A percentile compares a stretch with the other conserved stretches of the same genome.
Conservation (phyloP, 2,329 filamentous ascomycete species). For the Aspergillaceae sp. region DNA sequence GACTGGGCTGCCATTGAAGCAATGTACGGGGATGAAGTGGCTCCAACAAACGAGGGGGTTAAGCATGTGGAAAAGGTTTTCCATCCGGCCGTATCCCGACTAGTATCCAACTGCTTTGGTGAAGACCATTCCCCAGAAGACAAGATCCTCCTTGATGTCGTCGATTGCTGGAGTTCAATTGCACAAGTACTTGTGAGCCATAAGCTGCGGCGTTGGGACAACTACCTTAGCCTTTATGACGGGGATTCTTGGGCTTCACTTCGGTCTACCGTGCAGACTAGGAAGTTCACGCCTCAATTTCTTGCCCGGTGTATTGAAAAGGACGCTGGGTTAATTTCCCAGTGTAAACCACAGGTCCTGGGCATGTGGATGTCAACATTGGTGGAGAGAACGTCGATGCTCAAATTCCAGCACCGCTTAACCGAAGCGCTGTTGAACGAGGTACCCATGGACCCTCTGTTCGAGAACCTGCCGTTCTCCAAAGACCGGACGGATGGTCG, state of each 20-base stretch:
- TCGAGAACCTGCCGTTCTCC: slow-evolving; percentile 52
- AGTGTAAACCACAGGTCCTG: slow-evolving; percentile 44
- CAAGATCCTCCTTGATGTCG: slow-evolving; percentile 40
- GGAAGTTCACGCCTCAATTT: slow-evolving; percentile 41
- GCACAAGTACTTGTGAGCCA: slow-evolving; percentile 41
- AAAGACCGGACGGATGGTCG: slow-evolving; percentile 24
- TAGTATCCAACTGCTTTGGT: slow-evolving; percentile 55
- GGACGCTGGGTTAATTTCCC: slow-evolving; percentile 32
- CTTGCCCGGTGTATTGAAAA: slow-evolving; percentile 38
- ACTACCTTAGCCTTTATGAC: slow-evolving; percentile 48
- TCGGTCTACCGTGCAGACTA: slow-evolving; percentile 39
- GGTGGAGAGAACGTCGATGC: slow-evolving; percentile 50
- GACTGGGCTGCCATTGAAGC: slow-evolving; percentile 50
- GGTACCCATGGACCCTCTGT: slow-evolving; percentile 38
- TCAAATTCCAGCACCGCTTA: slow-evolving; percentile 54
- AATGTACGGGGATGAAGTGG: slow-evolving; percentile 17
- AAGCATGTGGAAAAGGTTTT: slow-evolving; percentile 35
- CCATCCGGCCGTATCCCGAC: slow-evolving; percentile 42
- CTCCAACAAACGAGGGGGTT: slow-evolving; percentile 15
- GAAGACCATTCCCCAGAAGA: slow-evolving; percentile 50
- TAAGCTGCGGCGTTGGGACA: slow-evolving; percentile 44
- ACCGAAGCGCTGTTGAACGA: slow-evolving; percentile 46
- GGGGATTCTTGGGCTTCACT: slow-evolving; percentile 42
- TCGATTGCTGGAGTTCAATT: slow-evolving; percentile 49
- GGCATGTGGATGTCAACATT: slow-evolving; percentile 47